These are phyloP conservation scores for Pisolithus tinctorius DNA, from an alignment of 768 basidiomycete genomes.

Conservation along the genomic window DNA sequence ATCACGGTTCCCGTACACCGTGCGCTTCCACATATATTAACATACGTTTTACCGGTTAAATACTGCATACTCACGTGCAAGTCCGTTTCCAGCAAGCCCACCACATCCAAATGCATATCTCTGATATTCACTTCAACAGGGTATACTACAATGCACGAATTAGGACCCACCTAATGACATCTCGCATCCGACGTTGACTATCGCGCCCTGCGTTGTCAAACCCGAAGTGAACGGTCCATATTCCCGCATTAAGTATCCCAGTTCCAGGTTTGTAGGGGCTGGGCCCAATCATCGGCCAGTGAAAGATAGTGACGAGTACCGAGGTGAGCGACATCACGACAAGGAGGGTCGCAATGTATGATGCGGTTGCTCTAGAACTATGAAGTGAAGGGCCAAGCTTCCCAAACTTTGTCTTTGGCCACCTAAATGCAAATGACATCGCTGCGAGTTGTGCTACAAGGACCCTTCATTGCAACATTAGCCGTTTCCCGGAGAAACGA, in stretches of 20 bases:
- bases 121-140: conserved; percentile 22
- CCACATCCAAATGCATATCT: conserved; percentile 81
- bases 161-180: conserved; percentile 53
- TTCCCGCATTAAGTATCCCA: conserved; percentile 71
- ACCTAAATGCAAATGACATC: conserved; percentile 43
- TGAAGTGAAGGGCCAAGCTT: conserved; percentile 1
- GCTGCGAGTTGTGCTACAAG: conserved; percentile 45
- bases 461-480: conserved; percentile 33
- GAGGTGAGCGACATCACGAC: conserved; percentile 40
- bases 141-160: conserved; percentile 10
- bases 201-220: conserved; percentile 34
- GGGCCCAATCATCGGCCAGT: conserved; percentile 43
- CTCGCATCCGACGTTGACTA: conserved; percentile 28
- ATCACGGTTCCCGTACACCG: conserved; percentile 81
- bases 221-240: conserved; percentile 93
- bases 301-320: conserved; percentile 47
- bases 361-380: conserved; percentile 15
- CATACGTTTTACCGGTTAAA: background rate
- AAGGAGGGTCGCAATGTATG: conserved; percentile 29
- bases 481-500: background rate
- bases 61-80: conserved; percentile 50
- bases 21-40: conserved; percentile 35
- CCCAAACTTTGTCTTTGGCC: conserved; percentile 18
- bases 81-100: conserved; percentile 84
- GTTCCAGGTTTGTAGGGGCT: conserved; percentile 56